Evolutionary conservation across 2,329 filamentous ascomycete genomes (phyloP).

Genomic region (Trichoderma atroviride): DNA sequence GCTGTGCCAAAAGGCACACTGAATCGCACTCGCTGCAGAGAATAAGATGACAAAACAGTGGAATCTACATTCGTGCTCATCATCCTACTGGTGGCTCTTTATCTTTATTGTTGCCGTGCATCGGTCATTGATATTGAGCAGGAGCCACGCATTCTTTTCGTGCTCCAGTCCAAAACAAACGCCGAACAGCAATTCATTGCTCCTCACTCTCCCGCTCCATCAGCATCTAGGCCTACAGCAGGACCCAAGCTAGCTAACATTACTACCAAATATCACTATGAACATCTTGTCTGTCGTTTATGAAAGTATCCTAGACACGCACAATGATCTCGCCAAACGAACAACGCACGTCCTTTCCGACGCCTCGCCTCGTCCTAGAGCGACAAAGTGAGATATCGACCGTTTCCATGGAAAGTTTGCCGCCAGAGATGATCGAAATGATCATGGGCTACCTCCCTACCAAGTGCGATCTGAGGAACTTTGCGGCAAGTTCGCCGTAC

Average conservation of each 20-base stretch:
- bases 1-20: neutral
- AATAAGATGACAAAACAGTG: neutral
- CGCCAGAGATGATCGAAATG: neutral
- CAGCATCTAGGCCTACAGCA: neutral
- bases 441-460: slow-evolving; percentile 1
- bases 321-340: neutral
- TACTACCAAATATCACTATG: slow-evolving; percentile 9
- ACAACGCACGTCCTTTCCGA: neutral
- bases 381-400: too few relatives aligned
- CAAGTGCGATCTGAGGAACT: neutral
- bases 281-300: slow-evolving; percentile 2
- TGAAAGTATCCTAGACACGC: neutral
- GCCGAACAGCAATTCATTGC: neutral
- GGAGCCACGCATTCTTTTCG: neutral
- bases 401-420: neutral
- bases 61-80: neutral
- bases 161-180: neutral
- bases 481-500: neutral
- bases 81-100: neutral
- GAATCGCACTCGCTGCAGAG: neutral
- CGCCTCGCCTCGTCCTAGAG: neutral
- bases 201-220: neutral
- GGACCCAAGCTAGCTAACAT: slow-evolving; percentile 3
- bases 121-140: neutral
- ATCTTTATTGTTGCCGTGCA: neutral